These are phyloP conservation scores for Oidiodendron maius DNA, from an alignment of 495 filamentous ascomycete species.

Conservation along the genomic window DNA sequence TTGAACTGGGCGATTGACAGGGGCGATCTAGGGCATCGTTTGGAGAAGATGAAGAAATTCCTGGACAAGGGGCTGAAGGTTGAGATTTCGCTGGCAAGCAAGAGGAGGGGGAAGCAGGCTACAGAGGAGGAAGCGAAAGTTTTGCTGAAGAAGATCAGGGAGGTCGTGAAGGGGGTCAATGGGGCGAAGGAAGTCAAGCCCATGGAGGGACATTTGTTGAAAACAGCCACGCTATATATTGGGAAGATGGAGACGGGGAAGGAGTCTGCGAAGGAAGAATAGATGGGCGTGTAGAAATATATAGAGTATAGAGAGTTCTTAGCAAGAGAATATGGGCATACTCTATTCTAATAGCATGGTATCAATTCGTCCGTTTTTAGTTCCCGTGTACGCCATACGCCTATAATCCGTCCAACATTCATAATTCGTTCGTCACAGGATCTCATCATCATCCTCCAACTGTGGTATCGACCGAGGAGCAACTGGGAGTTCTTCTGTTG, in stretches of 20 bases:
- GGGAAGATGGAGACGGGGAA: constrained; percentile 20
- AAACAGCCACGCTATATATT: constrained; percentile 27
- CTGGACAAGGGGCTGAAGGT: constrained; percentile 58
- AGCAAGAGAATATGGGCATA: not conserved
- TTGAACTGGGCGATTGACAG: constrained; percentile 75
- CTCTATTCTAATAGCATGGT: not conserved
- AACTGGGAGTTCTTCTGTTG: not conserved
- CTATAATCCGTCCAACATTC: not conserved
- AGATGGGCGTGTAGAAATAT: too few relatives aligned
- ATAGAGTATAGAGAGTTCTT: too few relatives aligned
- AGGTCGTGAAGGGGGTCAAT: constrained; percentile 21
- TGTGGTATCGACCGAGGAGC: constrained; percentile 6
- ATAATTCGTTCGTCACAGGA: not conserved
- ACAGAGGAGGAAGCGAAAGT: constrained; percentile 29
- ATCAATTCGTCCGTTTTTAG: not conserved
- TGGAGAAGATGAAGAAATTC: constrained; percentile 55
- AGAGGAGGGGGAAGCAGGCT: constrained; percentile 27
- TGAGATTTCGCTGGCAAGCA: constrained; percentile 50
- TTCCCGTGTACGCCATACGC: not conserved
- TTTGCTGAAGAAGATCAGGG: constrained; percentile 27
- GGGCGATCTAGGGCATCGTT: constrained; percentile 57
- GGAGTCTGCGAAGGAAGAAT: not conserved
- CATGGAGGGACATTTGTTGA: constrained; percentile 31
- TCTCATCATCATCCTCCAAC: constrained; percentile 12
- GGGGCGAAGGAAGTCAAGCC: constrained; percentile 33